phyloP scores from a whole-genome alignment of 106 monocot species.

The Dendrobium chrysotoxum region DNA sequence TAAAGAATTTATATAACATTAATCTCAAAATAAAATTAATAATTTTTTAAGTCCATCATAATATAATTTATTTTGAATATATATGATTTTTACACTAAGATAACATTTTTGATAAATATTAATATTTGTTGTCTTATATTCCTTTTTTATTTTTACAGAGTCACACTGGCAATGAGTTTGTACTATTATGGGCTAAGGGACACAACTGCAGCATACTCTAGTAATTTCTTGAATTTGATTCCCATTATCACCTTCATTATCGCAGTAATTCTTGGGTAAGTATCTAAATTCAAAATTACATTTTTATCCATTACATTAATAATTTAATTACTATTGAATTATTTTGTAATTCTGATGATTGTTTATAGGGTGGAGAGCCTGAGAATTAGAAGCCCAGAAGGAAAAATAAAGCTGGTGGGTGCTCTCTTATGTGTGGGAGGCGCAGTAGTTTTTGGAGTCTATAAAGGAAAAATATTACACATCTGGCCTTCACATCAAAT shows the following conservation, averaged over 20 bases:
- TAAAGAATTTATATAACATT: no score
- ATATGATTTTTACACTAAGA: no score
- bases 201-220: constrained; percentile 49
- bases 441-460: constrained; percentile 29
- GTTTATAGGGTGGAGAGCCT: constrained; percentile 23
- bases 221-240: constrained; percentile 49
- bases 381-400: constrained; percentile 16
- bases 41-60: no score
- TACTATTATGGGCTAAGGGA: constrained; percentile 65
- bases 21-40: no score
- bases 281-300: neutral
- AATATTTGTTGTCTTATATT: no score
- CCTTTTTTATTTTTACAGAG: constrained; percentile 11
- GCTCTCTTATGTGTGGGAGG: constrained; percentile 28
- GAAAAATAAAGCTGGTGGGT: constrained; percentile 24
- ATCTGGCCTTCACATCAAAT: constrained; percentile 23
- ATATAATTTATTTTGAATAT: no score
- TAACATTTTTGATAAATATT: no score
- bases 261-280: constrained; percentile 46
- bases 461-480: constrained; percentile 49
- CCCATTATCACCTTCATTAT: constrained; percentile 55
- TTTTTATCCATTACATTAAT: neutral
- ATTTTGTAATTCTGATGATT: neutral
- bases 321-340: neutral
- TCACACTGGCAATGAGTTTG: constrained; percentile 30